A percentile compares a stretch with the other conserved stretches of the same genome.
Evolutionary conservation across 306 rosid species (phyloP).

Genomic region (Vicia villosa): DNA sequence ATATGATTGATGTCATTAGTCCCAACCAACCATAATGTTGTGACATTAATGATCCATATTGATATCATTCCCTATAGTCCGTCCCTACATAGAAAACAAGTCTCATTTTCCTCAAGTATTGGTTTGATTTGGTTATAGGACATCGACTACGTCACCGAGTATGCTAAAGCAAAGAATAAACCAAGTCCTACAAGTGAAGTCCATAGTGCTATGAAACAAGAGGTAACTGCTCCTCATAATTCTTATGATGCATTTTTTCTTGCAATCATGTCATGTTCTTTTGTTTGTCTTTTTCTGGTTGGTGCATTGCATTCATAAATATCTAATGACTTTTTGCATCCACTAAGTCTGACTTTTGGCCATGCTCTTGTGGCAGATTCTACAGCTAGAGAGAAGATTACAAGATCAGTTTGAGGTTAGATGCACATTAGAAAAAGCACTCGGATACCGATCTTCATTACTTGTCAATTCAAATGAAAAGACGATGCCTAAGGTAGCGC

Average conservation of each 20-base stretch:
- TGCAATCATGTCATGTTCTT: constrained; percentile 8
- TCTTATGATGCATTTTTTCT: constrained; percentile 14
- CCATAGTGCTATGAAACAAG: constrained; percentile 75
- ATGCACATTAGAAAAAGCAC: constrained; percentile 70
- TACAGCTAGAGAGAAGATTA: constrained; percentile 80
- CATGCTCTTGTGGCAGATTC: constrained; percentile 58
- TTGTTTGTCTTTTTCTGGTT: neutral
- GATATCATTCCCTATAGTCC: constrained; percentile 30
- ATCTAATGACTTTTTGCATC: constrained; percentile 10
- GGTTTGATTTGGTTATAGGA: constrained; percentile 62
- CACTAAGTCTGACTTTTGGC: constrained; percentile 4
- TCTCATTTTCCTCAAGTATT: constrained; percentile 33
- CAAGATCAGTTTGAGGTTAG: constrained; percentile 84
- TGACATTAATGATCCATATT: constrained; percentile 32
- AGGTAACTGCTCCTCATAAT: constrained; percentile 53
- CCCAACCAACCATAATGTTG: constrained; percentile 30
- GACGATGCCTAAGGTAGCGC: constrained; percentile 69
- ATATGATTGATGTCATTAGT: constrained; percentile 22
- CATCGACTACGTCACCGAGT: constrained; percentile 53
- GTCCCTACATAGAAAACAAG: constrained; percentile 22
- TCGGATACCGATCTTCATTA: constrained; percentile 67
- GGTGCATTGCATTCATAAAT: constrained; percentile 15
- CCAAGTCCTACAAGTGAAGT: constrained; percentile 56
- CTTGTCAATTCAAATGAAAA: constrained; percentile 46
- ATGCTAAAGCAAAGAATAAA: constrained; percentile 47